Base-by-base conservation (phyloP, 2,329 filamentous ascomycete species). In the Sclerotinia glacialis region DNA sequence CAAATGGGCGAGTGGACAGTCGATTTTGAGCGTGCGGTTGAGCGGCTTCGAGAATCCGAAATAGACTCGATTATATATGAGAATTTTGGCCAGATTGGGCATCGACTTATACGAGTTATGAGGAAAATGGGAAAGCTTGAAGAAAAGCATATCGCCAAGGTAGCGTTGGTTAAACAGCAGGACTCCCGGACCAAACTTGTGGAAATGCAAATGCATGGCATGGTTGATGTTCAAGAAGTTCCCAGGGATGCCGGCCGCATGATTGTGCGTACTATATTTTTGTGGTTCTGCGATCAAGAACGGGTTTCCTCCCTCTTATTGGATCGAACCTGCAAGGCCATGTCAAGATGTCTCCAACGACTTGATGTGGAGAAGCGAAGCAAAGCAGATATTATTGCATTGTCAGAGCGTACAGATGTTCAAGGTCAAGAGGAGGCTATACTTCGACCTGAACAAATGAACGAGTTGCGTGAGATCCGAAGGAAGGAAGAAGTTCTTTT, bases 151-250 rank as follows among this genome's bases (percentile, higher is more conserved):
- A 83, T 97, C 16, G 90, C 91, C 47, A 88, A 88, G 60, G 83
- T 93, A 66, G 91, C 90, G 64, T 85, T 99, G 68, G 89, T 97
- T 81, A 89, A 90, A 67, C 91, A 94, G 73, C 88, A 89, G 67
- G 92, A 97, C 64, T 86, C 98, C 31, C 91, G 95, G 56, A 87
- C 89, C 67, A 90, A 93, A 69, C 89, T 98, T 78, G 89, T 91
- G 18, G 87, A 89, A 69, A 91, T 99, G 84, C 91, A 96, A 72
- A 88, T 92, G 77, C 87, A 88, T 23, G 94, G 95, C 2, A 89
- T 95, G 68, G 87, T 97, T 16, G 92, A 98, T 71, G 86, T 96
- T 7, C 95, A 99, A 77, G 95, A 99, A 79, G 89, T 99, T 0
- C 95, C 95, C 0, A 91, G 91, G 71, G 94, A 98, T 74, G 89